phyloP scores from a whole-genome alignment of 1,284 basidiomycete genomes.

The Pseudozyma pruni region DNA sequence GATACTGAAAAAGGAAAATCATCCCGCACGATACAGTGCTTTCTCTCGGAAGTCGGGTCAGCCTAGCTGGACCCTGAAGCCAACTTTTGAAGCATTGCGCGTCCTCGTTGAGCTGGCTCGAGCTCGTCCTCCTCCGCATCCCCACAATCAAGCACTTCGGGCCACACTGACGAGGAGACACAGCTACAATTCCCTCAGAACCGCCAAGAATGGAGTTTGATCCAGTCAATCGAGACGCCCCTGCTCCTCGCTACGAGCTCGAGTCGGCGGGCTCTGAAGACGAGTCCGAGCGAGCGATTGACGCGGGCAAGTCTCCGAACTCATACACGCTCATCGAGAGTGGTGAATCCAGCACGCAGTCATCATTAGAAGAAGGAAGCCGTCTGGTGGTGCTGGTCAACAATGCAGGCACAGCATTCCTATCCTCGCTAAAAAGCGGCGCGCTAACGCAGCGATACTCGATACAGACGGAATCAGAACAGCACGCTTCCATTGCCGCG shows the following conservation, averaged over 20 bases:
- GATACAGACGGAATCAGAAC: constrained; percentile 13
- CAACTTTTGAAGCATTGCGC: constrained; percentile 7
- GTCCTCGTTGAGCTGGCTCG: no score
- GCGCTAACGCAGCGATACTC: constrained; percentile 12
- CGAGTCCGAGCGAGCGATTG: constrained; percentile 16
- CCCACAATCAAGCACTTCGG: background rate
- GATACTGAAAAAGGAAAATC: no score
- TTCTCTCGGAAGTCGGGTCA: background rate
- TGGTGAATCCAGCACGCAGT: background rate
- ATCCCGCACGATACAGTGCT: constrained; percentile 5
- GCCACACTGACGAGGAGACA: no score
- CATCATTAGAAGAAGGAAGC: background rate
- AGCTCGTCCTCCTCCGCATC: no score
- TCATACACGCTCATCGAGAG: constrained; percentile 2
- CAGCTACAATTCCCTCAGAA: no score
- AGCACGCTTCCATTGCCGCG: constrained; percentile 21
- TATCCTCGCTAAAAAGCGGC: constrained; percentile 10
- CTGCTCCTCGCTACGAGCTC: constrained; percentile 40
- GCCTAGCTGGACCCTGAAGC: constrained; percentile 26
- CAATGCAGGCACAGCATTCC: constrained; percentile 16
- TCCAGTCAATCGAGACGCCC: constrained; percentile 27
- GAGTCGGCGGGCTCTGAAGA: constrained; percentile 47
- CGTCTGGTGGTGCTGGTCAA: constrained; percentile 23
- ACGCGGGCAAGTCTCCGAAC: background rate
- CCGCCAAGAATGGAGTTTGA: constrained; percentile 34